Evolutionary conservation across 345 rosid species (phyloP).

Genomic region (Populus alba): DNA sequence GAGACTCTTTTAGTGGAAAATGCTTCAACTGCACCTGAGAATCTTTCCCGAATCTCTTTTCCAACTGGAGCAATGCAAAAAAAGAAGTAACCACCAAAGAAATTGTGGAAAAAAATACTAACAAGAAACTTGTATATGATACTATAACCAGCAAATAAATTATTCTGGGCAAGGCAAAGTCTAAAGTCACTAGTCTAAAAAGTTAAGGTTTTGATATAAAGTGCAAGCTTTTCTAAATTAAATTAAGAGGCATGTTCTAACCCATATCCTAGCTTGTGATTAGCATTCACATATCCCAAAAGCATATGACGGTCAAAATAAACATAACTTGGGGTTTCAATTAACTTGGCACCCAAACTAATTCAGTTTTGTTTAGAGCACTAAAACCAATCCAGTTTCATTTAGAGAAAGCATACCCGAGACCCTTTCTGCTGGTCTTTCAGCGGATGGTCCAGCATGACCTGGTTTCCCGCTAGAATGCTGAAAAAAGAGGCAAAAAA

Average conservation of each 20-base stretch:
- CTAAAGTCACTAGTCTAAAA: background rate
- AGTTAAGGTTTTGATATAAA: background rate
- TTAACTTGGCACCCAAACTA: background rate
- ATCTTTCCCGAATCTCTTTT: slow-evolving; percentile 75
- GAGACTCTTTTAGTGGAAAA: slow-evolving; percentile 62
- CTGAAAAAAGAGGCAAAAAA: slow-evolving; percentile 14
- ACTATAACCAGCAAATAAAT: too few species aligned
- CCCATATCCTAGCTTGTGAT: background rate
- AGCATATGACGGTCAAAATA: background rate
- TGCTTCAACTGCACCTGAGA: slow-evolving; percentile 80
- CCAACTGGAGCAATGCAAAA: slow-evolving; percentile 44
- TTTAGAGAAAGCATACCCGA: slow-evolving; percentile 43
- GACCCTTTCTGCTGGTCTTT: slow-evolving; percentile 65
- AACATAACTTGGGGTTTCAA: background rate
- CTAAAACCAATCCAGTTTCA: background rate
- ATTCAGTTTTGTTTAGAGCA: background rate
- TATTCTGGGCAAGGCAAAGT: background rate
- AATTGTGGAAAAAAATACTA: background rate
- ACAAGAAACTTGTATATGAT: background rate
- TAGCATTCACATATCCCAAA: background rate
- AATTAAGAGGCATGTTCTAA: background rate
- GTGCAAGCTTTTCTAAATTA: background rate
- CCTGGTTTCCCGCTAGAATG: slow-evolving; percentile 47
- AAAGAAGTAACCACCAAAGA: background rate
- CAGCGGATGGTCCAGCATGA: slow-evolving; percentile 62